Evolutionary conservation across 176 grass and related monocot genomes (phyloP), one percentile per base, ranked within the genome.

Genomic region (Neostapfia colusana): DNA sequence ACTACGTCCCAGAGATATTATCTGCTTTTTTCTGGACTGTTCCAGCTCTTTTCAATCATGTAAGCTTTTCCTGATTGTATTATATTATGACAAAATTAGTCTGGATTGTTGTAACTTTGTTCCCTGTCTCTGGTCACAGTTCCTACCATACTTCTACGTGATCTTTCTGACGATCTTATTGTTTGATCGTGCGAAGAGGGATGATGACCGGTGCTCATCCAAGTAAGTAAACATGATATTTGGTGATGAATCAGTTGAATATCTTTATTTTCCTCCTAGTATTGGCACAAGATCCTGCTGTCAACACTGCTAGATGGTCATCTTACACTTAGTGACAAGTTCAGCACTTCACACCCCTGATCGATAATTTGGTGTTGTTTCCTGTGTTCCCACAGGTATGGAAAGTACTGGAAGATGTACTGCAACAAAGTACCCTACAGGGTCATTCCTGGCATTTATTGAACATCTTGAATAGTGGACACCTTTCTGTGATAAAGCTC

Each of bases 71-170:
- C 55, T 67, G 28, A 6, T 81, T 44, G 21, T n/a, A 1, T 26
- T 65, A 31, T 53, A 49, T 72, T 53, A 49, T 72, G 6, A n/a
- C 0, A 74, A 72, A 40, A 43, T 72, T 50, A 40, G 39, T 60
- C 1, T 63, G 2, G 43, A 63, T 51, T 18, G 6, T 75, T 67
- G 5, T 81, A 65, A 75, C 73, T 42, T 34, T 71, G 10, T 24
- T 74, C 60, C 6, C 61, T n/a, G n/a, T 91, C 35, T 17, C 38
- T 25, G 18, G 21, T 49, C 80, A 65, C 87, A 99, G 96, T 90
- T 92, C 70, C 74, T 99, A 10, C 96, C 96, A 20, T 99, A 95
- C 77, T 99, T 95, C 89, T 99, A 99, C n/a, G 96, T 99, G 74
- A 43, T 99, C 57, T 92, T 90, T 85, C 62, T 99, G 17, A 99